Evolutionary conservation across 2,329 filamentous ascomycete genomes (phyloP), one percentile per base, ranked within the genome.

Genomic region (Sarocladium strictum): DNA sequence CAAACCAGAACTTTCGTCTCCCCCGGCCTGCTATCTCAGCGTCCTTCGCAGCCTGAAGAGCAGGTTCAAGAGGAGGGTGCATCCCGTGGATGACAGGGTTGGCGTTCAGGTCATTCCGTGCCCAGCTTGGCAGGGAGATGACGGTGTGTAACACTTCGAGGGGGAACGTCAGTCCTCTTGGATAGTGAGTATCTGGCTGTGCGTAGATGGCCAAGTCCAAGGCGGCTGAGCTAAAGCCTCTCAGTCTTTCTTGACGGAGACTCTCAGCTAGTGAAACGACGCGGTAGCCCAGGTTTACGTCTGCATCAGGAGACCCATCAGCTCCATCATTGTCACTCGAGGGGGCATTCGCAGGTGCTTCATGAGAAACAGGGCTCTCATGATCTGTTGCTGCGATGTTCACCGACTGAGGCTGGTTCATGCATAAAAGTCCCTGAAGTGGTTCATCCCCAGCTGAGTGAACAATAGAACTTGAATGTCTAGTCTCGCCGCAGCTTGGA

Each of bases 31-130:
- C 61, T 27, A 84, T 81, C 55, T 84, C 80, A 1, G 63, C 61
- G 32, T 73, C 68, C 57, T 83, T 84, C 15, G 65, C 26, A 21
- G 47, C 27, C 21, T 51, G 47, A 11, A 33, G 27, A 4, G 47
- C 27, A 3, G 47, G 7, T 3, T 26, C 10, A n/a, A 51, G 47
- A 51, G 47, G 70, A 2, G 66, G 66, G 43, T 74, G 70, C 1
- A 70, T 70, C 65, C 72, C 76, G 53, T 80, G 76, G 1, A 76
- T 69, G 1, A 73, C 72, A 0, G 80, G 81, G 61, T 85, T 76
- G 2, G 81, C 68, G 49, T 73, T 67, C 1, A 71, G 65, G 58
- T 58, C 23, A 68, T 69, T 26, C 67, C 63, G 26, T 67, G 23
- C 43, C 23, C 24, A 47, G 23, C 5, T 17, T 11, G 43, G 43